These are phyloP conservation scores for Coniochaeta ligniaria DNA, from an alignment of 2,329 filamentous ascomycete species.

Conservation along the genomic window DNA sequence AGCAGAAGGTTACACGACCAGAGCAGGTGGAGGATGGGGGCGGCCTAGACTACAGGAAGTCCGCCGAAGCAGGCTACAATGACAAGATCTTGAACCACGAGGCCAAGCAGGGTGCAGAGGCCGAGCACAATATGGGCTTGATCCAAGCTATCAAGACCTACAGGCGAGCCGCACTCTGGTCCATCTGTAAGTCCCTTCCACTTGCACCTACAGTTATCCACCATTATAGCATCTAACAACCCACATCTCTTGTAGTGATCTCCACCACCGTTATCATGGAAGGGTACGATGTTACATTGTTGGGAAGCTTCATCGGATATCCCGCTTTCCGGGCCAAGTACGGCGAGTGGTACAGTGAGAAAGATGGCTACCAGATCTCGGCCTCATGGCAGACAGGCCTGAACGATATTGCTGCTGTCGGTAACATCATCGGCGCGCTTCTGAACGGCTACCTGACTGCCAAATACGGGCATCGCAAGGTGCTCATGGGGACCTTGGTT, in stretches of 20 bases:
- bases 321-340: slow-evolving; percentile 52
- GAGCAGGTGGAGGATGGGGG: not conserved
- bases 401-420: slow-evolving; percentile 33
- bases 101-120: slow-evolving; percentile 25
- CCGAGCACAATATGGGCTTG: slow-evolving; percentile 28
- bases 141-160: slow-evolving; percentile 29
- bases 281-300: not conserved
- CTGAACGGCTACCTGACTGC: slow-evolving; percentile 34
- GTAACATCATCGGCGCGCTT: slow-evolving; percentile 9
- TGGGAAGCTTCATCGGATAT: slow-evolving; percentile 34
- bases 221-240: not conserved
- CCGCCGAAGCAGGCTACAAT: not conserved
- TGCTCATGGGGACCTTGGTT: not conserved
- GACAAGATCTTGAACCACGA: slow-evolving; percentile 27
- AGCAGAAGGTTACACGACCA: not conserved
- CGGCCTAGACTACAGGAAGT: not conserved
- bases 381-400: slow-evolving; percentile 56
- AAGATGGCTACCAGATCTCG: slow-evolving; percentile 44
- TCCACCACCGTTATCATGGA: slow-evolving; percentile 1
- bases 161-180: slow-evolving; percentile 31
- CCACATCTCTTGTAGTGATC: slow-evolving; percentile 15
- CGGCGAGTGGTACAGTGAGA: slow-evolving; percentile 38
- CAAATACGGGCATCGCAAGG: slow-evolving; percentile 22
- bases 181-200: slow-evolving; percentile 21
- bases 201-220: not conserved